phyloP scores from a whole-genome alignment of 257 asterid species.

The Cinchona pubescens region DNA sequence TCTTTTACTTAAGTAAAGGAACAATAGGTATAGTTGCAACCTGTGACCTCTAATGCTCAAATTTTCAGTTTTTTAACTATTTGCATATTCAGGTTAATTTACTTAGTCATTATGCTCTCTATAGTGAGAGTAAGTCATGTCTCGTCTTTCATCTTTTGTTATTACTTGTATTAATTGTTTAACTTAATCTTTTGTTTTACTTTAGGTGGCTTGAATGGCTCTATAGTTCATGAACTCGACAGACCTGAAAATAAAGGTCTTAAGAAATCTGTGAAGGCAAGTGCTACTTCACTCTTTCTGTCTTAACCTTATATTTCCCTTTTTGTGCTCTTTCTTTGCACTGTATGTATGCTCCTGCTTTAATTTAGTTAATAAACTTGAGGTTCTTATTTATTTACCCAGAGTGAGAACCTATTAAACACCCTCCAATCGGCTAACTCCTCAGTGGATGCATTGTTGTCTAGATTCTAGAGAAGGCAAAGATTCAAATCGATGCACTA shows the following conservation, averaged over 20 bases:
- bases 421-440: conserved; percentile 40
- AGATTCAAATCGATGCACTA: conserved; percentile 56
- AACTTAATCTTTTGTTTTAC: conserved; percentile 4
- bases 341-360: conserved; percentile 3
- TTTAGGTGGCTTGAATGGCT: conserved; percentile 96
- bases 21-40: background rate
- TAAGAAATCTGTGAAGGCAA: conserved; percentile 69
- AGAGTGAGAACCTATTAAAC: conserved; percentile 25
- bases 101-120: background rate
- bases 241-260: conserved; percentile 87
- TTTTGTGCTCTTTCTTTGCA: background rate
- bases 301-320: background rate
- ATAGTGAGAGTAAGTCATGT: background rate
- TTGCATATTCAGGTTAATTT: conserved; percentile 1
- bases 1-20: background rate
- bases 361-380: conserved; percentile 18
- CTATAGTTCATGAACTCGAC: conserved; percentile 75
- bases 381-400: conserved; percentile 26
- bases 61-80: background rate
- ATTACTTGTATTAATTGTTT: background rate
- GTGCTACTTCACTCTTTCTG: conserved; percentile 17
- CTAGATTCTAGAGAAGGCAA: conserved; percentile 76
- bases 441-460: conserved; percentile 42
- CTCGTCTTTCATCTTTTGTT: background rate
- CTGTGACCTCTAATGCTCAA: background rate